These are phyloP conservation scores for Pseudocercospora pini-densiflorae DNA, from an alignment of 2,329 filamentous ascomycete species.

Conservation along the genomic window DNA sequence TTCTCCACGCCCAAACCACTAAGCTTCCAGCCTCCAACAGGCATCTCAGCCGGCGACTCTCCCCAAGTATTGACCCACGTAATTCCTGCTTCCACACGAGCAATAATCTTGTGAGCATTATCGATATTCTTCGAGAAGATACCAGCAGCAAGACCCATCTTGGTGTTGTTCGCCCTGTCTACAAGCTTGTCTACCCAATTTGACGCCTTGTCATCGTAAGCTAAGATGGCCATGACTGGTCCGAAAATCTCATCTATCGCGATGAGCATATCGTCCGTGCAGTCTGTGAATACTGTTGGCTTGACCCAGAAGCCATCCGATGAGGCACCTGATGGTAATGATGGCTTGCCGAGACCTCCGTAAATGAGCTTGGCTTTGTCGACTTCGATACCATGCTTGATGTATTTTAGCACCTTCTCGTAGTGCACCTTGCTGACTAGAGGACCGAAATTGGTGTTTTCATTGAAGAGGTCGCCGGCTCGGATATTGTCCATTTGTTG, in stretches of 20 bases:
- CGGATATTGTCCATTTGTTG: constrained; percentile 73
- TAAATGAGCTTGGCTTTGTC: constrained; percentile 76
- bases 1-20: constrained; percentile 90
- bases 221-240: constrained; percentile 80
- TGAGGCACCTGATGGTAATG: constrained; percentile 50
- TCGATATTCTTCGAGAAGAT: constrained; percentile 80
- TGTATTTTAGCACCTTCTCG: constrained; percentile 79
- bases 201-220: constrained; percentile 58
- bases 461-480: constrained; percentile 73
- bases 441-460: constrained; percentile 80
- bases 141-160: constrained; percentile 79
- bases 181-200: constrained; percentile 70
- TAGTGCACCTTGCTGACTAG: constrained; percentile 75
- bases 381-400: constrained; percentile 71
- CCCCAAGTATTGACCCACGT: constrained; percentile 95
- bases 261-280: constrained; percentile 80
- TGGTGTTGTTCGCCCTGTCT: constrained; percentile 73
- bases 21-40: constrained; percentile 89
- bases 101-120: constrained; percentile 71
- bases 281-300: constrained; percentile 85
- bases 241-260: constrained; percentile 86
- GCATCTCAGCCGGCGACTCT: constrained; percentile 91
- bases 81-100: constrained; percentile 78
- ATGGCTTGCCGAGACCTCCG: constrained; percentile 68
- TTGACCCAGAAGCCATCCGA: constrained; percentile 78